Conservation (phyloP, 306 rosid genomes). For the Vigna trinervia region DNA sequence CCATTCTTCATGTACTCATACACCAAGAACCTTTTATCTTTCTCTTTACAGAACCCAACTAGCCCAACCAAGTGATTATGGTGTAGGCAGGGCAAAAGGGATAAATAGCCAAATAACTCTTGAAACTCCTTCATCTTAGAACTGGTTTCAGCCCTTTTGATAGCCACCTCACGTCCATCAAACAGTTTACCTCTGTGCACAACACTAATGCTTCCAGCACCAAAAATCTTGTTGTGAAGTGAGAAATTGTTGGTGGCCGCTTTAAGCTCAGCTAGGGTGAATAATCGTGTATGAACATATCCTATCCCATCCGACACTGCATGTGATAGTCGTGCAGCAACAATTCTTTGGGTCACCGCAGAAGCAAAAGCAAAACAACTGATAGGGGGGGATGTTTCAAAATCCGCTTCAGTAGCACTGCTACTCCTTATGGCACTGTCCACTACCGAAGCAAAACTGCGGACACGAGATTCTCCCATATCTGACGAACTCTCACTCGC, state of each 20-base stretch:
- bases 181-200: slow-evolving; percentile 72
- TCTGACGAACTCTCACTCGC: neutral
- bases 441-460: neutral
- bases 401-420: neutral
- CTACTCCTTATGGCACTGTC: neutral
- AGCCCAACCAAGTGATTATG: slow-evolving; percentile 88
- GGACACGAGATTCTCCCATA: neutral
- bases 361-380: neutral
- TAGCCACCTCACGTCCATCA: slow-evolving; percentile 84
- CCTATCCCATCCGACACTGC: neutral
- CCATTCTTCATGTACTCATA: slow-evolving; percentile 78
- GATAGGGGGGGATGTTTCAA: neutral
- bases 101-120: slow-evolving; percentile 56
- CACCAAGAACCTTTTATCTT: neutral
- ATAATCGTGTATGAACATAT: neutral
- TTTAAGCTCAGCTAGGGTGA: slow-evolving; percentile 69
- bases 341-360: neutral
- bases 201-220: slow-evolving; percentile 82
- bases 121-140: slow-evolving; percentile 60
- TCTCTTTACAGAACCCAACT: slow-evolving; percentile 54
- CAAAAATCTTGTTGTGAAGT: slow-evolving; percentile 59
- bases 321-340: neutral
- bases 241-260: slow-evolving; percentile 72
- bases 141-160: slow-evolving; percentile 70
- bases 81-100: slow-evolving; percentile 75